Evolutionary conservation across 1,284 basidiomycete species (phyloP), one percentile per base, ranked within the genome.

Genomic region (Tetrapyrgos nigripes): DNA sequence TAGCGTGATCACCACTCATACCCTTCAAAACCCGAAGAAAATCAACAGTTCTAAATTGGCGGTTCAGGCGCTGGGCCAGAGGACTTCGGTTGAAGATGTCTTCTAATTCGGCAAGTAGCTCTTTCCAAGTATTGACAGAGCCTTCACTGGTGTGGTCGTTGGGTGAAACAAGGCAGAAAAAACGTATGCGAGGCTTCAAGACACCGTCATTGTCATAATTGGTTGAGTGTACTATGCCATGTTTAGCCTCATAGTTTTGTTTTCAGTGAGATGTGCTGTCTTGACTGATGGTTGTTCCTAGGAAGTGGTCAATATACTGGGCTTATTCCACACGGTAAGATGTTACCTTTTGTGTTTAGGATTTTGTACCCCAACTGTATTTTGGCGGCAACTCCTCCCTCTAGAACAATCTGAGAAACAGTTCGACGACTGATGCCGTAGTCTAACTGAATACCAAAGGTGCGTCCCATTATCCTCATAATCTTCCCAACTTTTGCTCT

Each of bases 341-440:
- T 33, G 53, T 35, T 24, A 59, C 62, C 53, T 47, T 58, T 19
- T 1, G 60, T 40, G n/a, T 50, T 17, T 8, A 21, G 21, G 13
- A 64, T 31, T 50, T 66, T 61, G 44, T 48, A 56, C 19, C 23
- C 55, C 1, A 52, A 9, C 55, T 66, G 65, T 17, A 66, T 49
- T 14, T 53, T 47, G 0, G 53, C 53, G 3, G 62, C 60, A 0
- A 66, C 54, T 1, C 50, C 48, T 3, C 62, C 65, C 33, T 66
- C 62, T 13, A 57, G 28, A 14, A 63, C 45, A 13, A 51, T 50
- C 17, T 58, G n/a, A 1, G 50, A 21, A 1, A 65, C 65, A 0
- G 62, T 64, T 10, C 65, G 51, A 2, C 60, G 46, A 27, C 56
- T 58, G 56, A 64, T 59, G 1, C 13, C 40, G 13, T 26, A 3